Conservation (phyloP, 768 basidiomycete genomes). For the Sarcodon sp. region DNA sequence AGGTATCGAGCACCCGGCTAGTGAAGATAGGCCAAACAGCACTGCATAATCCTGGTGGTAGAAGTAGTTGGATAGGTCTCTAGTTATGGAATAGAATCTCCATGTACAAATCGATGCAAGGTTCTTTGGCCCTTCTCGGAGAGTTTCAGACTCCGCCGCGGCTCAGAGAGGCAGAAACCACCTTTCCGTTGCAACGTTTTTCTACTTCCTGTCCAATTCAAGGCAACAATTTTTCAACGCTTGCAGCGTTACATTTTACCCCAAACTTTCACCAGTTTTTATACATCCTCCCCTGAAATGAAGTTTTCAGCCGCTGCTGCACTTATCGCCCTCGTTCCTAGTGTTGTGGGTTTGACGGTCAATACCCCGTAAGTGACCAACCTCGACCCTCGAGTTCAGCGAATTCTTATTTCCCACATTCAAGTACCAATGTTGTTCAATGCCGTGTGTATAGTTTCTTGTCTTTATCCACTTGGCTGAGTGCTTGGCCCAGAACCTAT, state of each 20-base stretch:
- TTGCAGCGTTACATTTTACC: too few relatives aligned
- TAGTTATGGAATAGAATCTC: conserved; percentile 13
- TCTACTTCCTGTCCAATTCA: too few relatives aligned
- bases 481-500: conserved; percentile 36
- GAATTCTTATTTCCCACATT: neutral
- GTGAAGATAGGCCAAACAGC: conserved; percentile 93
- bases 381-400: neutral
- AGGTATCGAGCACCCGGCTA: conserved; percentile 19
- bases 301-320: conserved; percentile 19
- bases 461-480: neutral
- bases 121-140: too few relatives aligned
- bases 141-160: too few relatives aligned
- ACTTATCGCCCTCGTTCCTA: conserved; percentile 18
- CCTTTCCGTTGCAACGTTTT: too few relatives aligned
- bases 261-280: too few relatives aligned
- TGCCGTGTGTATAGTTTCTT: conserved; percentile 32
- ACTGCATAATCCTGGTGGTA: conserved; percentile 83
- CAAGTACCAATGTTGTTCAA: conserved; percentile 25
- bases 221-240: too few relatives aligned
- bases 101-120: too few relatives aligned
- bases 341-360: conserved; percentile 35
- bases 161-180: too few relatives aligned
- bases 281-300: conserved; percentile 16
- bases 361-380: conserved; percentile 47
- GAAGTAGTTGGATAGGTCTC: conserved; percentile 90